Evolutionary conservation across 257 asterid species (phyloP), one percentile per base, ranked within the genome.

Genomic region (Petunia secreta): DNA sequence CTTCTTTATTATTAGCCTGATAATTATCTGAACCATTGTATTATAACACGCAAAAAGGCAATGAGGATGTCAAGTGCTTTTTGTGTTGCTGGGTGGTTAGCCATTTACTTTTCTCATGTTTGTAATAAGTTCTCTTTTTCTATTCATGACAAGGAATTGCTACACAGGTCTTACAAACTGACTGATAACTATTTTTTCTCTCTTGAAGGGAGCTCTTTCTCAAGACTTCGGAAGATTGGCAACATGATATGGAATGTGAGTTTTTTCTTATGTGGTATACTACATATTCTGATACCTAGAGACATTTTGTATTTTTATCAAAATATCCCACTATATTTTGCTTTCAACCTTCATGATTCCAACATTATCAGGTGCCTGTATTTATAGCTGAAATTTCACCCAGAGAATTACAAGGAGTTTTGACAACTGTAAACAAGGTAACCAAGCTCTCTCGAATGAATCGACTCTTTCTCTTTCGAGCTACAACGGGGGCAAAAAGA

Each of bases 221-320:
- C 88, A 94, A 81, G 98, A 94, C 82, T 79, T 94, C 7, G 98
- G 98, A 69, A 89, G 99, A 83, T 78, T 93, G 55, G 97, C 96
- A 58, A 93, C 97, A 40, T 97, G 98, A 85, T 93, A 92, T 88
- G 98, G 99, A 68, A 93, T 92, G 97, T 97, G 98, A 88, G 95
- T 93, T 48, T 93, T 92, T 81, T 93, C 98, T 10, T 95, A 85
- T 77, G 98, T 91, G 97, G 99, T 93, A 25, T 25, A 25, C 25
- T 0, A 92, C 44, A 34, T 52, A 8, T 55, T 55, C 1, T 3
- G 8, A 66, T 38, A 48, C 77, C 43, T 40, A 15, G 37, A 66
- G 14, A 53, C 0, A 25, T 80, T 63, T 58, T 69, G 60, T 40
- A 25, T 37, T 52, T 81, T 37, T 63, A 53, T 40, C 7, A 46